phyloP scores from a whole-genome alignment of 176 grass and related monocot species.

The Phoenix roebelenii region DNA sequence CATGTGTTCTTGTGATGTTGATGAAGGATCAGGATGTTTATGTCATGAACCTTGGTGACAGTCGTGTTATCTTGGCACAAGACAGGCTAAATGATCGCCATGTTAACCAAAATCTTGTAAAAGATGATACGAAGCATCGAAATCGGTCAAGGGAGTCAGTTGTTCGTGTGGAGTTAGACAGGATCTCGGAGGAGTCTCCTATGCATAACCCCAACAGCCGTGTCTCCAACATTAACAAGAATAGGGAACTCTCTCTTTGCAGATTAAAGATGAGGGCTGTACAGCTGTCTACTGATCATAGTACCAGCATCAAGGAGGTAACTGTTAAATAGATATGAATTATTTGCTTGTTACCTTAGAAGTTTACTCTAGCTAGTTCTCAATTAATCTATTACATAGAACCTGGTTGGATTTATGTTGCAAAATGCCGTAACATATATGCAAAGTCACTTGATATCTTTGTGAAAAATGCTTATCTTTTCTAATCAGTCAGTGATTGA shows the following conservation, averaged over 20 bases:
- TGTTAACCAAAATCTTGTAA: slow-evolving; percentile 33
- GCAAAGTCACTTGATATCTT: no score
- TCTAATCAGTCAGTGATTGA: no score
- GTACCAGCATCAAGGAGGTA: slow-evolving; percentile 83
- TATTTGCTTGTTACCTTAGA: no score
- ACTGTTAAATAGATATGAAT: no score
- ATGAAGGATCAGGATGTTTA: slow-evolving; percentile 98
- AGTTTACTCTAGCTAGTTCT: no score
- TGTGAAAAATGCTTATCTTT: no score
- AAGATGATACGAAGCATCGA: slow-evolving; percentile 37
- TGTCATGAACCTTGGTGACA: slow-evolving; percentile 90
- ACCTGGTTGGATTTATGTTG: no score
- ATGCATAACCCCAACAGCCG: slow-evolving; percentile 66
- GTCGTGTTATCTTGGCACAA: slow-evolving; percentile 81
- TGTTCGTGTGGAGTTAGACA: slow-evolving; percentile 69
- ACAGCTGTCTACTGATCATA: slow-evolving; percentile 71
- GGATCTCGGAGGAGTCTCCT: slow-evolving; percentile 82
- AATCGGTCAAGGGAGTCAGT: slow-evolving; percentile 79
- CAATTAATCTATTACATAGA: no score
- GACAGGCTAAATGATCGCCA: slow-evolving; percentile 43
- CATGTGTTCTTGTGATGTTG: slow-evolving; percentile 87
- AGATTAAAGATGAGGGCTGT: slow-evolving; percentile 64
- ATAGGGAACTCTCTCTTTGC: slow-evolving; percentile 64
- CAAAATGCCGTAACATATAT: no score
- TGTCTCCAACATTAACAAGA: slow-evolving; percentile 40